Evolutionary conservation across 2,329 filamentous ascomycete species (phyloP), one percentile per base, ranked within the genome.

Genomic region (Monascus ruber): DNA sequence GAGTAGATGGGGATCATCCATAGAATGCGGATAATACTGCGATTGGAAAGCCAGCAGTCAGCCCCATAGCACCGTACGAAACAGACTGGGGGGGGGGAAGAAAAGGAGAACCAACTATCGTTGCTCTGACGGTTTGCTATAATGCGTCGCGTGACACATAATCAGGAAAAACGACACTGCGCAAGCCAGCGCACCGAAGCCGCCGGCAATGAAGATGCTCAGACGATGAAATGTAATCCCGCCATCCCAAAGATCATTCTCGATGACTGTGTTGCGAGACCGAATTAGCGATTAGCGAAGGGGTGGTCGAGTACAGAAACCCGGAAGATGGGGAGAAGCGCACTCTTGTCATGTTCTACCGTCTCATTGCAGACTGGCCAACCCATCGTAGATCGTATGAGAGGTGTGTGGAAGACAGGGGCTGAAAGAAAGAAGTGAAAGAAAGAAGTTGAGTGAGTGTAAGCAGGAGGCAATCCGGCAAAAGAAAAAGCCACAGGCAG

Each of bases 1-100:
- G 81, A 72, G 60, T 93, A 93, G 44, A 93, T 71, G 31, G 86
- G 86, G 36, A 93, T 76, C 84, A 93, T 89, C 59, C 88, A 80
- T 25, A 94, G 73, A 48, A 94, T 89, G 36, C 86, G 83, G 51
- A 93, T 88, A 53, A 91, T 87, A 56, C 79, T 85, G 49, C 35
- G 35, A 26, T 24, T 25, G 24, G 6, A 32, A 17, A 17, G 17
- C 17, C 17, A 26, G 11, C 10, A 26, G 17, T 46, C 31, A 50
- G 46, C 33, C 26, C 26, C 17, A 17, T 3, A 17, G 17, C 17
- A 17, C 17, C 17, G 17, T 3, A 17, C 17, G 17, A 17, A 17
- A 17, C 17, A 17, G 17, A 17, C 17, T n/a, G n/a, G 33, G 33
- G 11, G 38, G 34, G 34, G 31, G 35, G 25, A 33, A 29, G 17